Percentiles rank a stretch among this genome's conserved stretches.
phyloP scores from a whole-genome alignment of 306 rosid genomes.

The Casuarina cunninghamiana region DNA sequence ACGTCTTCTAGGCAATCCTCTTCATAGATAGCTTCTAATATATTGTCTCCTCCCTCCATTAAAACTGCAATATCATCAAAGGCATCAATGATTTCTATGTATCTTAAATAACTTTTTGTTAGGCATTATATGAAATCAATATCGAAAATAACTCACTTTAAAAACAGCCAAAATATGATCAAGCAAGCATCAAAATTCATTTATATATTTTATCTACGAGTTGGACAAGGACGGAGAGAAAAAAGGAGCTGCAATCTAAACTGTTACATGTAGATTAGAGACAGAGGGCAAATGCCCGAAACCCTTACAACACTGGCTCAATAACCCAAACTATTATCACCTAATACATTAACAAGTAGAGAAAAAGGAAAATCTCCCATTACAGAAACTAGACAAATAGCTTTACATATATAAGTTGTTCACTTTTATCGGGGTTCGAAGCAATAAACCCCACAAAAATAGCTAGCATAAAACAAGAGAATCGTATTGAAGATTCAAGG shows the following conservation, averaged over 20 bases:
- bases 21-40: slow-evolving; percentile 62
- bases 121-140: background rate
- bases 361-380: background rate
- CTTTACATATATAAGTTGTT: too few relatives aligned
- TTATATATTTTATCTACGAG: too few relatives aligned
- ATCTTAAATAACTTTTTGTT: background rate
- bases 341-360: background rate
- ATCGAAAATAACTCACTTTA: background rate
- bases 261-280: background rate
- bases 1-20: slow-evolving; percentile 43
- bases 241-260: background rate
- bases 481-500: background rate
- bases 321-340: background rate
- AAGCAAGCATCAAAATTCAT: too few relatives aligned
- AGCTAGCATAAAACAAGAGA: background rate
- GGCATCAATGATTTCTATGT: background rate
- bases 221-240: too few relatives aligned
- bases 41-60: slow-evolving; percentile 67
- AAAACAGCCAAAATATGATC: slow-evolving; percentile 35
- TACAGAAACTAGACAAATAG: too few relatives aligned
- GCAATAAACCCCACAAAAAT: background rate
- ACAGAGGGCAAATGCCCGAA: background rate
- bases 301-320: background rate
- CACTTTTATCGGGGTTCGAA: background rate
- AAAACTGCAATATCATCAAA: background rate